Base-by-base conservation (phyloP, 306 rosid genomes). In the Sphenostylis stenocarpa region DNA sequence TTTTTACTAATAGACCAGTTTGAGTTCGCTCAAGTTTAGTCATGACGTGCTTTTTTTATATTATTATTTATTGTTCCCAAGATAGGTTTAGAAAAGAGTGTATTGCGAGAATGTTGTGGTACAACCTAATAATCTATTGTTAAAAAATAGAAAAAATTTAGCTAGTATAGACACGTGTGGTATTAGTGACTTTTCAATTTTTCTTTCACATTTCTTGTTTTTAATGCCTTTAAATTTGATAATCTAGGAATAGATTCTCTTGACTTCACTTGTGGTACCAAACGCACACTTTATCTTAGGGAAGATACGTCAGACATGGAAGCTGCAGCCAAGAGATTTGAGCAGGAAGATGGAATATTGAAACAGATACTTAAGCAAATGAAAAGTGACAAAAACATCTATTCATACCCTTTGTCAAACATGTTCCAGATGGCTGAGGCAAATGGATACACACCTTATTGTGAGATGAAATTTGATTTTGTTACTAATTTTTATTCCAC, bases 281-380 rank as follows among this genome's bases (percentile, higher is more conserved):
- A 73, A 16, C 62, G 28, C 55, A 76, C 87, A 55, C 88, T 91
- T 65, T 77, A 68, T 67, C 39, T 88, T 72, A 83, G 92, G 78
- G 90, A 86, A 69, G 94, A 88, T 71, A 81, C 88, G 53, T 28
- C 84, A 47, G 88, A 89, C 68, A 62, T 91, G 91, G 97, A 91
- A 89, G 84, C 81, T 86, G 92, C 87, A 24, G 92, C 94, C 60
- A 86, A 61, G 72, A 86, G 79, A 77, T 91, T 89, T 67, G 97
- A 91, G 84, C 85, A 47, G 84, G 95, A 84, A 52, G 86, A 21
- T 75, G 81, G 80, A 60, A 72, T 81, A 44, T 51, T 63, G 19
- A 78, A 72, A 80, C 87, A 85, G 79, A 85, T 89, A 23, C 65
- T 70, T 45, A 64, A 67, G 81, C 86, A 81, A 38, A 77, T 81